Evolutionary conservation across 495 filamentous ascomycete genomes (phyloP), one percentile per base, ranked within the genome.

Genomic region (Articulospora tetracladia): DNA sequence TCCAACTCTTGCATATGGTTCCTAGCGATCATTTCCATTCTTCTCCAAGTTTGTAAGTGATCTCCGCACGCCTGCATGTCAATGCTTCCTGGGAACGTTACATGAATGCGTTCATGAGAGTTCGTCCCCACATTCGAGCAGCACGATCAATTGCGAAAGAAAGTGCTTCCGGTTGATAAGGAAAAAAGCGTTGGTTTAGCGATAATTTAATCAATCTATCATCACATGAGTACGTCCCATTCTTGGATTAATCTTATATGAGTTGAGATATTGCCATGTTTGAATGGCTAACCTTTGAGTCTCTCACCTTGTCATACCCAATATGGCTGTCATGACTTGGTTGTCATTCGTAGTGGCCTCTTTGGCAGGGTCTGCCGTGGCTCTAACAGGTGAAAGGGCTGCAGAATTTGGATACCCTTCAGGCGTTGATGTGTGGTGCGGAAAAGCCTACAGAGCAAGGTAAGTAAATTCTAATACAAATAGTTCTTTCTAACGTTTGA

Each of bases 371-470:
- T 44, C 39, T n/a, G 17, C 39, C 15, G 10, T 19, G 15, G 39
- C 39, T 44, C 39, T 58, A 34, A 30, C 24, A 10, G 55, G 28
- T 32, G 27, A 48, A 19, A 15, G 30, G 10, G 55, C 55, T 22
- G 27, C 30, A 17, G 55, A 58, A 27, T 32, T 58, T 19, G 55
- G 55, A 2, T 58, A 58, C 26, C 55, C 55, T 11, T 23, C 41
- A 20, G 55, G 55, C 1, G 55, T 58, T 22, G 55, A 58, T 19
- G 55, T 58, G 1, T 58, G 55, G 55, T 50, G 47, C 24, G 55
- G 55, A 41, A 58, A 58, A 50, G 55, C 55, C 17, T 58, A 58
- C 27, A 28, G 55, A 34, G 41, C 55, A 50, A 26, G 34, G 54
- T 57, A 28, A 57, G 54, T 4, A 7, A 8, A 22, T 24, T 22